Evolutionary conservation across 2,329 filamentous ascomycete genomes (phyloP), one percentile per base, ranked within the genome.

Genomic region (Falciphora oryzae): DNA sequence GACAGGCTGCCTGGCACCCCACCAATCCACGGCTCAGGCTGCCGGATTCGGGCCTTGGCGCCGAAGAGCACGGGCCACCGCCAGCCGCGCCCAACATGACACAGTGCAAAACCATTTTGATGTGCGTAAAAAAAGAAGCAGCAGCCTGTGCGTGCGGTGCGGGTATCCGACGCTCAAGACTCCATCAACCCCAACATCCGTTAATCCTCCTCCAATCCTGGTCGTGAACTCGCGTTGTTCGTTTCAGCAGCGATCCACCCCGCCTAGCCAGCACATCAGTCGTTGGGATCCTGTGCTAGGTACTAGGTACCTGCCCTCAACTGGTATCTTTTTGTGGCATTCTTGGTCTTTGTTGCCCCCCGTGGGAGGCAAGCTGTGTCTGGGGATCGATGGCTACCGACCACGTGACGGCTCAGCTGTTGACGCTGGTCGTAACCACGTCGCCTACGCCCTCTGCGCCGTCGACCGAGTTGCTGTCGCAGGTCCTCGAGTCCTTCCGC

Each of bases 401-500:
- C 16, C 38, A 50, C 44, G 5, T 53, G 44, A 10, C 22, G 10
- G 44, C 22, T 10, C 44, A n/a, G 44, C 68, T 68, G 11, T 38
- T 82, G 50, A 81, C 79, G 0, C 70, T 82, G 62, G 77, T 85
- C 61, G 77, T 85, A 67, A 85, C 83, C 1, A 85, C 83, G 0
- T 85, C 83, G 2, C 78, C 83, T 0, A 85, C 83, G 0, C 83
- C 83, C 0, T 85, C 83, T 0, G 78, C 80, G 0, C 83, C 83
- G 0, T 80, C 80, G 0, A 81, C 81, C 0, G 82, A 84, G 22
- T 77, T 85, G 0, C 67, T 85, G n/a, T 76, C 76, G 0, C 70
- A 78, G 0, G 78, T 85, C 2, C 62, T 85, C 2, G 67, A 71
- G 3, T 83, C 81, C 0, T 83, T 84, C 67, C 72, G 73, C 22